phyloP scores from a whole-genome alignment of 108 stramenopile species.

The Nitzschia palea region DNA sequence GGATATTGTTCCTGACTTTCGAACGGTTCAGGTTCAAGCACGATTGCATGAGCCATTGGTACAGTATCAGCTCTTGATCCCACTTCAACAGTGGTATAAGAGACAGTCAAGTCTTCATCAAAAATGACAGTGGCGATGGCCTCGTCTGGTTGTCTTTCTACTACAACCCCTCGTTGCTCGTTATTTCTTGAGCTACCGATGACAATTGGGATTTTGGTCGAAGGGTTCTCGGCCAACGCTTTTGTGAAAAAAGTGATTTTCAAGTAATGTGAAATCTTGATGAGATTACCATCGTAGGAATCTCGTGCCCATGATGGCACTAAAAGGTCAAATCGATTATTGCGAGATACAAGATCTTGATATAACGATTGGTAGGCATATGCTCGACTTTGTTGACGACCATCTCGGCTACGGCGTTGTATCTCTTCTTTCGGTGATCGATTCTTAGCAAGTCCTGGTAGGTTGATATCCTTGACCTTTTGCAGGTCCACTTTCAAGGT shows the following conservation, averaged over 20 bases:
- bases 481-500: constrained; percentile 6
- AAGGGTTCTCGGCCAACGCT: constrained; percentile 22
- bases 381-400: not conserved
- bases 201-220: constrained; percentile 28
- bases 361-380: not conserved
- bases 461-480: constrained; percentile 19
- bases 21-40: not conserved
- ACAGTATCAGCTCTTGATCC: constrained; percentile 9
- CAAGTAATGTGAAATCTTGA: constrained; percentile 32
- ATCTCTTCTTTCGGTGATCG: not conserved
- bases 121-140: constrained; percentile 19
- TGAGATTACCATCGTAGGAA: constrained; percentile 30
- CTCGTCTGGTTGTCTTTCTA: not conserved
- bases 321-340: constrained; percentile 8
- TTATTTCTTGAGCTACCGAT: constrained; percentile 24
- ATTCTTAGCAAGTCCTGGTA: constrained; percentile 8
- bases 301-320: constrained; percentile 22
- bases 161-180: not conserved
- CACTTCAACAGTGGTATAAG: constrained; percentile 14
- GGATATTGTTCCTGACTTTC: not conserved
- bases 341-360: constrained; percentile 6
- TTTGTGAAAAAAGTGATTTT: constrained; percentile 32
- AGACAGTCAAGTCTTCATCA: constrained; percentile 13
- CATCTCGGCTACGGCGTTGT: constrained; percentile 2
- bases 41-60: constrained; percentile 19